Percentiles rank a stretch among this genome's conserved stretches.
phyloP scores from a whole-genome alignment of 2,329 filamentous ascomycete genomes.

The Colletotrichum caudatum region DNA sequence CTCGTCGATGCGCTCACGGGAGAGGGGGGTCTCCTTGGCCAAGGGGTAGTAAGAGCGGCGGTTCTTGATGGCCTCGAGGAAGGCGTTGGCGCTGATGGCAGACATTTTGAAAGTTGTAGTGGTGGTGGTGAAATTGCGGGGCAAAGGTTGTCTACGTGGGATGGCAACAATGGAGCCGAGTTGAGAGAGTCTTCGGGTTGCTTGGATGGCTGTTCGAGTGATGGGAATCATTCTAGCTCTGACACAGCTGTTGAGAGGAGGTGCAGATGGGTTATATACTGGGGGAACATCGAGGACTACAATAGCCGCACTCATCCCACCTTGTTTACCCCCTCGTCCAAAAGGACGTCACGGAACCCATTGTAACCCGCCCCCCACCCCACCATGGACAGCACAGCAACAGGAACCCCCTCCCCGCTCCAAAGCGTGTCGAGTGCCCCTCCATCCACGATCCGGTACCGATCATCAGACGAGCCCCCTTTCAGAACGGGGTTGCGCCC shows the following conservation, averaged over 20 bases:
- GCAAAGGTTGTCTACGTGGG: constrained; percentile 11
- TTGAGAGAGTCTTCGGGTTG: constrained; percentile 28
- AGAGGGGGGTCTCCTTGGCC: constrained; percentile 71
- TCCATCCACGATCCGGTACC: constrained; percentile 19
- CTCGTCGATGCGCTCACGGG: constrained; percentile 70
- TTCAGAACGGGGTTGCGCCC: constrained; percentile 39
- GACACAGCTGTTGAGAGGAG: background rate
- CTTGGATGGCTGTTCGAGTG: constrained; percentile 27
- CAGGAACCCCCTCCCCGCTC: constrained; percentile 1
- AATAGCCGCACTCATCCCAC: background rate
- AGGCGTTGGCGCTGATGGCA: constrained; percentile 57
- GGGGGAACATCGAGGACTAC: background rate
- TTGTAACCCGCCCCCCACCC: constrained; percentile 13
- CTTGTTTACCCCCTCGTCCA: constrained; percentile 10
- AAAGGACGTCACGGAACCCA: constrained; percentile 30
- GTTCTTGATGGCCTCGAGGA: constrained; percentile 74
- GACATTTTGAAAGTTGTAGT: constrained; percentile 40
- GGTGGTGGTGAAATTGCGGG: constrained; percentile 24
- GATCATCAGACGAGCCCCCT: constrained; percentile 50
- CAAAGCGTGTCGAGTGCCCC: constrained; percentile 1
- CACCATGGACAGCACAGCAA: constrained; percentile 32
- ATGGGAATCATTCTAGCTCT: constrained; percentile 19
- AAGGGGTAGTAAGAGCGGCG: constrained; percentile 79
- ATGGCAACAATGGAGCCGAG: constrained; percentile 1
- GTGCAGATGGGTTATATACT: constrained; percentile 31